These are phyloP conservation scores for Pilasporangium apinafurcum DNA, from an alignment of 352 stramenopile genomes.

Conservation along the genomic window DNA sequence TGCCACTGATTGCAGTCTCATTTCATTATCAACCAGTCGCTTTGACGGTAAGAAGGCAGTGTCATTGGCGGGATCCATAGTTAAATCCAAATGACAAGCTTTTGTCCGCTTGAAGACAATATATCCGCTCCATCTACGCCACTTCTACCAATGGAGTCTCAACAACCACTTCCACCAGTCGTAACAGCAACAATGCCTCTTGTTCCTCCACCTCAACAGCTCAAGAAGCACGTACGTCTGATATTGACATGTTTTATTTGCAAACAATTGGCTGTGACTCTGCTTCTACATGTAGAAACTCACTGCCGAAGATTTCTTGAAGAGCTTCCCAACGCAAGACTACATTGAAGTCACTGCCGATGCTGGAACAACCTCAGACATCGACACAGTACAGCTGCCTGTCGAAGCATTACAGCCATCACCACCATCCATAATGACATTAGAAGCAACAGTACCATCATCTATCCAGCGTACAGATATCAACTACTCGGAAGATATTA, in stretches of 20 bases:
- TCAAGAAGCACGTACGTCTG: conserved; percentile 4
- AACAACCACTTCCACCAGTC: too few relatives aligned
- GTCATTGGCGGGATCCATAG: too few relatives aligned
- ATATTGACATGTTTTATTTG: not conserved
- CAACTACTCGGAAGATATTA: too few relatives aligned
- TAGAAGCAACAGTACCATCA: too few relatives aligned
- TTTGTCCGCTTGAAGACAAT: not conserved
- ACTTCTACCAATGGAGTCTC: too few relatives aligned
- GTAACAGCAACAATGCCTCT: too few relatives aligned
- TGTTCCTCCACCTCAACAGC: too few relatives aligned
- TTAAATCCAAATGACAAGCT: not conserved
- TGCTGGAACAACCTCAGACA: not conserved
- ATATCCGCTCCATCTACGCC: too few relatives aligned
- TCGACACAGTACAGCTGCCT: too few relatives aligned
- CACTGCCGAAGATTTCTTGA: conserved; percentile 50
- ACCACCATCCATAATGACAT: too few relatives aligned
- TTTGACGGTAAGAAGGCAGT: conserved; percentile 7
- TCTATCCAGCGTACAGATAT: too few relatives aligned
- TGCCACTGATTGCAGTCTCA: conserved; percentile 24
- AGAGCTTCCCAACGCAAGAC: conserved; percentile 62
- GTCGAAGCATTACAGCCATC: too few relatives aligned
- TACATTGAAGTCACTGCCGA: conserved; percentile 37
- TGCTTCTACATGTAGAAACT: conserved; percentile 14
- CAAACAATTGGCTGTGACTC: not conserved
- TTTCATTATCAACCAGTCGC: conserved; percentile 24